A percentile compares a stretch with the other conserved stretches of the same genome.
phyloP scores from a whole-genome alignment of 2,329 filamentous ascomycete genomes.

The Macrophomina pseudophaseolina region DNA sequence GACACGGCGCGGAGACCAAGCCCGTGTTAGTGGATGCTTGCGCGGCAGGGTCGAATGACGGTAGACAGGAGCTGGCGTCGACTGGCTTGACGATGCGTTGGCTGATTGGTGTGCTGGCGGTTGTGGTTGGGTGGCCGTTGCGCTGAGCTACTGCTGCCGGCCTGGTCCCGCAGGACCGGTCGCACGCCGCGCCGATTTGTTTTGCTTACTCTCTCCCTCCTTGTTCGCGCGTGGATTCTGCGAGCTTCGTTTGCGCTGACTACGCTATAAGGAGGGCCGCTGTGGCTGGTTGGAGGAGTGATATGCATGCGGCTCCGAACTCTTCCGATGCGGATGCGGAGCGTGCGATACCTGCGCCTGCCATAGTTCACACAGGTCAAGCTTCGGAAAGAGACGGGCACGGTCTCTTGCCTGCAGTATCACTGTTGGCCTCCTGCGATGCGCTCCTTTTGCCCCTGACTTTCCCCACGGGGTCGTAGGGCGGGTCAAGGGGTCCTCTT shows the following conservation, averaged over 20 bases:
- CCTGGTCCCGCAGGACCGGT: neutral
- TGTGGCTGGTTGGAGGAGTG: neutral
- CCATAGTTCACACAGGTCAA: neutral
- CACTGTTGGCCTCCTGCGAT: neutral
- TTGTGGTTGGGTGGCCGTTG: neutral
- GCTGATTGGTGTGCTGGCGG: neutral
- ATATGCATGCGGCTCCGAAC: constrained; percentile 14
- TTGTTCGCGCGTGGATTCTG: too few relatives aligned
- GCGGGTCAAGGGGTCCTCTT: neutral
- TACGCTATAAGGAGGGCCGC: neutral
- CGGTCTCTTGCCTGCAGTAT: neutral
- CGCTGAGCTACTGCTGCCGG: neutral
- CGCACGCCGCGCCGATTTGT: neutral
- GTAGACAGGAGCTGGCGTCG: neutral
- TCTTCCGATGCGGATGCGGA: constrained; percentile 9
- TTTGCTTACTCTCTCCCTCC: neutral
- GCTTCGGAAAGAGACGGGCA: constrained; percentile 1
- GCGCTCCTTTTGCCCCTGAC: neutral
- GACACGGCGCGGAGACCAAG: neutral
- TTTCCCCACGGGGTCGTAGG: constrained; percentile 3
- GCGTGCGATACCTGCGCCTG: neutral
- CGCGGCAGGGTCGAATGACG: too few relatives aligned
- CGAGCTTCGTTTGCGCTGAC: neutral
- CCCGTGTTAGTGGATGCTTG: neutral
- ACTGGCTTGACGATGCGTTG: neutral